Percentiles rank a stretch among this genome's conserved stretches.
Evolutionary conservation across 1,284 basidiomycete species (phyloP).

Genomic region (Xerocomus cyaneibrunnescens): DNA sequence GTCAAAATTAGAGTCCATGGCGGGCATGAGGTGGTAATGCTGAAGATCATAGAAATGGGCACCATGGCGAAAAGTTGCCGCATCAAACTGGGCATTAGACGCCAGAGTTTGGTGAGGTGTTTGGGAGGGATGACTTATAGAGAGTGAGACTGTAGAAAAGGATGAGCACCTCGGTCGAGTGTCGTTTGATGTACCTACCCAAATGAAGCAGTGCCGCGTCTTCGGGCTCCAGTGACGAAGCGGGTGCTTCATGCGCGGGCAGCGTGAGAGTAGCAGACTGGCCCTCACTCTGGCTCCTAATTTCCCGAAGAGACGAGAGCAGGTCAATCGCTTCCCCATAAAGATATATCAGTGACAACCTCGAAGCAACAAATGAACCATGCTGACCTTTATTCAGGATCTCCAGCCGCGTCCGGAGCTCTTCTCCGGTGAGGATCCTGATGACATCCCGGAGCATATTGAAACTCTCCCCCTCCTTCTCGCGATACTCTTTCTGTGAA

Average conservation of each 20-base stretch:
- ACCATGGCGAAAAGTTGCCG: background rate
- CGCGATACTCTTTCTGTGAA: constrained; percentile 22
- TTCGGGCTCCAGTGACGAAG: background rate
- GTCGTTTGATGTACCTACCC: background rate
- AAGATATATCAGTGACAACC: background rate
- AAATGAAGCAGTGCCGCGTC: background rate
- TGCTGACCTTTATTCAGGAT: constrained; percentile 19
- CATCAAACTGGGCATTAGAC: background rate
- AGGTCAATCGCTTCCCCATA: constrained; percentile 11
- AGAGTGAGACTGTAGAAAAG: constrained; percentile 2
- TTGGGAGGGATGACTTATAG: constrained; percentile 4
- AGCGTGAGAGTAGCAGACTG: background rate
- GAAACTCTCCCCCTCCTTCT: constrained; percentile 23
- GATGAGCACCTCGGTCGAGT: background rate
- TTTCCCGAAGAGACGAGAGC: background rate
- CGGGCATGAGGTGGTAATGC: background rate
- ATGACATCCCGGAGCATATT: constrained; percentile 19
- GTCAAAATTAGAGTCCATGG: background rate
- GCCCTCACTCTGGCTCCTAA: background rate
- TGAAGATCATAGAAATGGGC: constrained; percentile 8
- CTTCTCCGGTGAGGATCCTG: constrained; percentile 14
- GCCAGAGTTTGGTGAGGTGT: background rate
- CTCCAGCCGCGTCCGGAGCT: constrained; percentile 19
- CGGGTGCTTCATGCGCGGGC: background rate
- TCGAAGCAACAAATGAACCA: background rate